Percentiles rank a stretch among this genome's conserved stretches.
Conservation (phyloP, 441 rosid genomes). For the Gossypium lobatum region DNA sequence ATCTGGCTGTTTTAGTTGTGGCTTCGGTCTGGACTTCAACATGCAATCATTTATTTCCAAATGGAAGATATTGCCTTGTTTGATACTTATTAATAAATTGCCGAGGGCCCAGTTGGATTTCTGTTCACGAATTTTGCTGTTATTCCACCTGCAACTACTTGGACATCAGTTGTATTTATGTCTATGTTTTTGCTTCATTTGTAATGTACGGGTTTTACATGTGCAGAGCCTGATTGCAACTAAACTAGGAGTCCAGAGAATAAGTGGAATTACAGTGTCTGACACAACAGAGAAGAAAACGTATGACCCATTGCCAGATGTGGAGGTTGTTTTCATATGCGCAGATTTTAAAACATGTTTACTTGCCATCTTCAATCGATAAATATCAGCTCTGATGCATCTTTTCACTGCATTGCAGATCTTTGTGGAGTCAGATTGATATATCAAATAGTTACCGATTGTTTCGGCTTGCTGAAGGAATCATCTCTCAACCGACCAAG, state of each 20-base stretch:
- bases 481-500: background rate
- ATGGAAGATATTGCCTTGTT: background rate
- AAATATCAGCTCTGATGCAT: background rate
- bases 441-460: background rate
- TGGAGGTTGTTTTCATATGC: constrained; percentile 55
- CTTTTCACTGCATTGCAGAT: constrained; percentile 36
- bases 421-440: constrained; percentile 49
- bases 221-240: constrained; percentile 81
- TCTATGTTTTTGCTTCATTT: background rate
- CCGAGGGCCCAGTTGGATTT: background rate
- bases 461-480: constrained; percentile 7
- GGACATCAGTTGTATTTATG: background rate
- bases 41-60: background rate
- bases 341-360: background rate
- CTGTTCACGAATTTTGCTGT: background rate
- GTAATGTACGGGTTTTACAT: constrained; percentile 11
- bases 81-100: background rate
- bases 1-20: background rate
- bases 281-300: constrained; percentile 65
- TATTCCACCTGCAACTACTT: background rate
- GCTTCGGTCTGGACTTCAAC: background rate
- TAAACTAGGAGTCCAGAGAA: constrained; percentile 82
- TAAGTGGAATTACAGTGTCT: constrained; percentile 66
- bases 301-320: constrained; percentile 65
- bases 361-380: background rate